Evolutionary conservation across 768 basidiomycete genomes (phyloP), one percentile per base, ranked within the genome.

Genomic region (Agrocybe praecox): DNA sequence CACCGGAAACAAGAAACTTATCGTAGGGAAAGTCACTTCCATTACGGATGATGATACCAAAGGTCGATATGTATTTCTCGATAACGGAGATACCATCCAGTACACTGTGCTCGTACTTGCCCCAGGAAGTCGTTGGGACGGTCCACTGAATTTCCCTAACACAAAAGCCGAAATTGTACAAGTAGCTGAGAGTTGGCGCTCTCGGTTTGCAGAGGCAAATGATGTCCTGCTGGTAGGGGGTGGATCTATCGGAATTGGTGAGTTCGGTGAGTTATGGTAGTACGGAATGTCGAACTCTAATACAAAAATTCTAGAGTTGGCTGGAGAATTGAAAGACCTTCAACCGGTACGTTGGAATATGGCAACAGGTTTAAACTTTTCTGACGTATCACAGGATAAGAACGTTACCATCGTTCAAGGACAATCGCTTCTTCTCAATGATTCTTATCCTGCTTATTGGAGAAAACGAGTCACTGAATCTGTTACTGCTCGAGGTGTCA

Each of bases 321-420:
- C 78, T 18, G 78, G 76, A 12, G 79, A 80, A 59, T 71, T 80
- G 53, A 76, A 75, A 50, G 76, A 80, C 32, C 49, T 66, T 6
- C 74, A 65, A 52, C 73, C 76, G n/a, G 77, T 80, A 56, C 18
- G 76, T 68, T 9, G 17, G n/a, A n/a, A n/a, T n/a, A n/a, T n/a
- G n/a, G n/a, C n/a, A n/a, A n/a, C n/a, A n/a, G n/a, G 19, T 2
- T 22, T 40, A 47, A 75, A 43, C 21, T 14, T 10, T 14, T 18
- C 21, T 17, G 49, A 5, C 12, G 24, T n/a, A 19, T 17, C 17
- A 43, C 45, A 81, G 78, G 56, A 66, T 18, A 86, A 80, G 57
- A 70, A 74, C 46, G 78, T 90, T 14, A 88, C 87, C 21, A 77
- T 91, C 53, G 80, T 91, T 10, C 89, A 90, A 12, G 74, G 76